Percentiles rank a stretch among this genome's conserved stretches.
Evolutionary conservation across 2,329 filamentous ascomycete genomes (phyloP).

Genomic region (Ceratocystis destructans): DNA sequence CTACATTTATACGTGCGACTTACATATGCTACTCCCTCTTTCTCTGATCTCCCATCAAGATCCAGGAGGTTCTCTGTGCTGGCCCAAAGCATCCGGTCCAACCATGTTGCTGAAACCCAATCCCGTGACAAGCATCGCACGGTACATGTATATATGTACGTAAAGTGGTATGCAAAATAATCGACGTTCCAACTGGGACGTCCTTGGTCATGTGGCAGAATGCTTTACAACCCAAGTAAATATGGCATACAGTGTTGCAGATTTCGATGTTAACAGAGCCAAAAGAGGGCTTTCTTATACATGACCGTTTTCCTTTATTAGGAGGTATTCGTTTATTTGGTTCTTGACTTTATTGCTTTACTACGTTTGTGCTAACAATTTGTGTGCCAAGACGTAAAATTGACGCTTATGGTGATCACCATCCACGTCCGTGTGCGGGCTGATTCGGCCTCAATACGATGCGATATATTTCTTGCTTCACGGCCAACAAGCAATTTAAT

Average conservation of each 20-base stretch:
- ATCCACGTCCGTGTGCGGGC: not conserved
- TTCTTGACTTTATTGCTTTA: not conserved
- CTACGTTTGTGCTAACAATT: not conserved
- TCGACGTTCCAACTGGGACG: not conserved
- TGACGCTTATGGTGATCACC: not conserved
- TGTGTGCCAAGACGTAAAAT: not conserved
- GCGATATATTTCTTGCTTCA: not conserved
- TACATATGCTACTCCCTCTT: not conserved
- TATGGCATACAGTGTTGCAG: not conserved
- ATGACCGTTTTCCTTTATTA: not conserved
- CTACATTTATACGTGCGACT: not conserved
- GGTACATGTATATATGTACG: not conserved
- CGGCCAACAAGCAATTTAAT: not conserved
- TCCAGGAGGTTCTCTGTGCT: not conserved
- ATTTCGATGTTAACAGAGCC: not conserved
- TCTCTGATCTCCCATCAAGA: not conserved
- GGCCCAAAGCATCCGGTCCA: not conserved
- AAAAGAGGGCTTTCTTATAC: not conserved
- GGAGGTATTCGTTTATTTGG: not conserved
- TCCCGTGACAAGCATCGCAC: not conserved
- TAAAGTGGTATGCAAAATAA: not conserved
- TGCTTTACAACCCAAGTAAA: not conserved
- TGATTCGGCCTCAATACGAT: not conserved
- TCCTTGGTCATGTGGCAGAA: not conserved
- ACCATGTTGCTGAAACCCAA: not conserved